Evolutionary conservation across 129 eudicot species (phyloP).

Genomic region (Silybum marianum): DNA sequence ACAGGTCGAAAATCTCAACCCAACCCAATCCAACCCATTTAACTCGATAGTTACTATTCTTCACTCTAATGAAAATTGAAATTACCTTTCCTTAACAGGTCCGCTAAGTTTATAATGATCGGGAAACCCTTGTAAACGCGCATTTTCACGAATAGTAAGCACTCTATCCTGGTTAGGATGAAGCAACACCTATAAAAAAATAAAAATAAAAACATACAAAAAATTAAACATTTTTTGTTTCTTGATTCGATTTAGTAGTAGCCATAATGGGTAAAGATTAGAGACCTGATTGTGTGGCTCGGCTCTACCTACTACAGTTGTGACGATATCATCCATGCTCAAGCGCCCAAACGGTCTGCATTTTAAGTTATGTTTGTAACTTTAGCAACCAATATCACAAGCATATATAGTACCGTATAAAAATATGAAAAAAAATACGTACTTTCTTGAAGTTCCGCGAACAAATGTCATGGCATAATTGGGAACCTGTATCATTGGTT

Average conservation of each 20-base stretch:
- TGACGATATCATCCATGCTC: slow-evolving; percentile 57
- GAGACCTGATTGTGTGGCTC: slow-evolving; percentile 76
- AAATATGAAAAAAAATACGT: neutral
- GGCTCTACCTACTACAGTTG: slow-evolving; percentile 70
- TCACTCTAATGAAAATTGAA: neutral
- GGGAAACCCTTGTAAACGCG: slow-evolving; percentile 75
- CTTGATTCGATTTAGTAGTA: neutral
- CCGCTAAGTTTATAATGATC: slow-evolving; percentile 69
- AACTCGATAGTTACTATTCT: neutral
- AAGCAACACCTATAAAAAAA: slow-evolving; percentile 32
- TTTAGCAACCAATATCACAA: slow-evolving; percentile 8
- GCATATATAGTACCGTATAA: neutral
- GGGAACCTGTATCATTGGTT: slow-evolving; percentile 48
- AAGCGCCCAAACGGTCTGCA: slow-evolving; percentile 77
- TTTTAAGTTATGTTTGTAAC: slow-evolving; percentile 3
- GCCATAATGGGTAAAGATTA: neutral
- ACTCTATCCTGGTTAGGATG: slow-evolving; percentile 65
- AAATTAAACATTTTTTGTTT: neutral
- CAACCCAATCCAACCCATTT: no score
- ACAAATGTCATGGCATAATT: slow-evolving; percentile 54
- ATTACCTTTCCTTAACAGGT: slow-evolving; percentile 62
- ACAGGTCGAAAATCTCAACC: no score
- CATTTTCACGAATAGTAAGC: slow-evolving; percentile 67
- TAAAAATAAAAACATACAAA: neutral
- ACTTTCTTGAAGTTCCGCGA: slow-evolving; percentile 59